Percentiles rank a stretch among this genome's conserved stretches.
Evolutionary conservation across 495 filamentous ascomycete species (phyloP).

Genomic region (Xylaria curta): DNA sequence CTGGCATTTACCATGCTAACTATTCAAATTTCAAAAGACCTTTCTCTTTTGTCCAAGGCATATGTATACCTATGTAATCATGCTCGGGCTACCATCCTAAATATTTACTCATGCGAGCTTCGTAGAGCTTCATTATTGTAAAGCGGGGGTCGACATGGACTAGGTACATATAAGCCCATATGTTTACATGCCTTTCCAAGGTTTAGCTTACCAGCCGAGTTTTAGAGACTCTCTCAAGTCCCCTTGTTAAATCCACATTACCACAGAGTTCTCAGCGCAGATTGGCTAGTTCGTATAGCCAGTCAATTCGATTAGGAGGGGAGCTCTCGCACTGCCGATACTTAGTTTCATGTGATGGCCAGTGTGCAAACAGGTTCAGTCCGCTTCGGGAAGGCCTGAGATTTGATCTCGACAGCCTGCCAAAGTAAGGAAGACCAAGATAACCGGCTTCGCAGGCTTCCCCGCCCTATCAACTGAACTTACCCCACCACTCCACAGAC

Average conservation of each 20-base stretch:
- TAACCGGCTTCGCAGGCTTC: not conserved
- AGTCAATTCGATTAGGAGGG: no score
- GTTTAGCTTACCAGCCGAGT: no score
- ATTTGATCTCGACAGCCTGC: conserved; percentile 8
- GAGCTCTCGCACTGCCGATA: not conserved
- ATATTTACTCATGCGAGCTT: not conserved
- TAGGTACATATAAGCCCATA: no score
- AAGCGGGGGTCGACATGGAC: not conserved
- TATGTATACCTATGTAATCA: not conserved
- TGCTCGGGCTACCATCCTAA: not conserved
- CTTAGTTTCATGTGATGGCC: not conserved
- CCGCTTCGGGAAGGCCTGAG: conserved; percentile 12
- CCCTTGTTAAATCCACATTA: no score
- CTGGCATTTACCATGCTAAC: not conserved
- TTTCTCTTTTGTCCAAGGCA: not conserved
- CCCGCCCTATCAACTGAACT: conserved; percentile 1
- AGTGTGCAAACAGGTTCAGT: not conserved
- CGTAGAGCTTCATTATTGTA: not conserved
- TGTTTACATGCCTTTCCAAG: no score
- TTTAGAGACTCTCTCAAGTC: no score
- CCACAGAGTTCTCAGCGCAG: no score
- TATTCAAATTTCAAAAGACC: not conserved
- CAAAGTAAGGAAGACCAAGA: not conserved
- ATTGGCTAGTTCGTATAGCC: no score
- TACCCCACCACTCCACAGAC: conserved; percentile 1